Evolutionary conservation across 192 early-diverging fungal genomes (phyloP), one percentile per base, ranked within the genome.

Genomic region (Spinellus fusiger): DNA sequence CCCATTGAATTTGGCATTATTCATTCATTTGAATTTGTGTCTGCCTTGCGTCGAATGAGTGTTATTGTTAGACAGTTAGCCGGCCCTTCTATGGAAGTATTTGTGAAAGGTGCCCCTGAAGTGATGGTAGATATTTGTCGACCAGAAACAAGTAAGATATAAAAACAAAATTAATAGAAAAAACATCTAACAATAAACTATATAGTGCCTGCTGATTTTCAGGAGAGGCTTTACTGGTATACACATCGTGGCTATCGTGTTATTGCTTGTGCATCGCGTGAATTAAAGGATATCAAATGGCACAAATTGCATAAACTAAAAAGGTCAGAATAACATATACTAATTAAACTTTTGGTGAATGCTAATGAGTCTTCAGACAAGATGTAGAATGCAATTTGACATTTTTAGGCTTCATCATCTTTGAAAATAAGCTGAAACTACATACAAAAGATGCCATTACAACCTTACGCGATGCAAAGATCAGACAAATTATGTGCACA

Each of bases 391-490:
- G 73, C 1, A 84, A 89, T 28, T 63, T 99, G 49, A 74, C 84
- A 3, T 99, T 98, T 71, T 71, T 99, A 54, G 98, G 96, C 0
- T 93, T 99, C 54, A 83, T 99, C 44, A 82, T 99, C 23, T 99
- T 99, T 83, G 98, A 99, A 67, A 99, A 99, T 83, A 98, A 95
- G 79, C 73, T 98, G 25, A 99, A 99, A 64, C 84, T 90, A 3
- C 87, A 86, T 4, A 94, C 95, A 0, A 74, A 84, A 13, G 74
- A 82, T 3, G 89, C 94, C 3, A 78, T 99, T 7, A 77, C 86
- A 29, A 84, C 83, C 28, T 78, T 99, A 20, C 74, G 83, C 25
- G 79, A 80, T 23, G 98, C 98, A 10, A 78, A 82, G 18, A 95
- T 99, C 54, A 80, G 94, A 27, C 91, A 93, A 75, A 86, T 98